Percentiles rank a stretch among this genome's conserved stretches.
Evolutionary conservation across 1,284 basidiomycete genomes (phyloP).

Genomic region (Cryptococcus jaspeensis): DNA sequence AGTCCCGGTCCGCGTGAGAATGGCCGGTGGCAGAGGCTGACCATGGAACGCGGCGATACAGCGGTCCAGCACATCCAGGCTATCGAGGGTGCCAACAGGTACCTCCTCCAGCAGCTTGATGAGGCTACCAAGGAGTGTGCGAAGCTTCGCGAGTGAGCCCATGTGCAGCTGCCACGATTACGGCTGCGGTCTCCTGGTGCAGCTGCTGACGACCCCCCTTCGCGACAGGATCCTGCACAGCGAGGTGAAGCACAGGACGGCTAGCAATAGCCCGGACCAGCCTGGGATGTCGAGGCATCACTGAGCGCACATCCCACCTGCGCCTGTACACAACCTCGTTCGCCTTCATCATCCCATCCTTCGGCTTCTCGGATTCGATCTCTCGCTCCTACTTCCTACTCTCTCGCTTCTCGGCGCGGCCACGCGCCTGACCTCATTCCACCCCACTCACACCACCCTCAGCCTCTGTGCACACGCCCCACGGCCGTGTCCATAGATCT

Average conservation of each 20-base stretch:
- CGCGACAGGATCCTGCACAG: constrained; percentile 10
- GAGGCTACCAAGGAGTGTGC: constrained; percentile 14
- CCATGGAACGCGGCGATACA: constrained; percentile 4
- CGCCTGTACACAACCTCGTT: too few relatives aligned
- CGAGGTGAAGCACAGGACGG: constrained; percentile 14
- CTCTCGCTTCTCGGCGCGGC: too few relatives aligned
- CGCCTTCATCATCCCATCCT: too few relatives aligned
- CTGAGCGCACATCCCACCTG: too few relatives aligned
- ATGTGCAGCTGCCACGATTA: neutral
- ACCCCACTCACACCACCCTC: too few relatives aligned
- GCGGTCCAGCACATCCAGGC: constrained; percentile 35
- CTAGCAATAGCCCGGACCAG: constrained; percentile 8
- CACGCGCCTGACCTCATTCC: too few relatives aligned
- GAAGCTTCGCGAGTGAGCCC: constrained; percentile 27
- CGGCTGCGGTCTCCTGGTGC: neutral
- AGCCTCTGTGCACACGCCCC: too few relatives aligned
- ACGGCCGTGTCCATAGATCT: too few relatives aligned
- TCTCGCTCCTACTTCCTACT: too few relatives aligned
- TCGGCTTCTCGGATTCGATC: too few relatives aligned
- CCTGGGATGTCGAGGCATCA: neutral
- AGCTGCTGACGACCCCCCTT: constrained; percentile 5
- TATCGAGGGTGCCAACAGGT: constrained; percentile 28
- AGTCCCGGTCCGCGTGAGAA: constrained; percentile 33
- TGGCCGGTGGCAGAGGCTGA: neutral
- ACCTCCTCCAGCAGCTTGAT: constrained; percentile 21